Base-by-base conservation (phyloP, 495 filamentous ascomycete species). In the Letharia lupina region DNA sequence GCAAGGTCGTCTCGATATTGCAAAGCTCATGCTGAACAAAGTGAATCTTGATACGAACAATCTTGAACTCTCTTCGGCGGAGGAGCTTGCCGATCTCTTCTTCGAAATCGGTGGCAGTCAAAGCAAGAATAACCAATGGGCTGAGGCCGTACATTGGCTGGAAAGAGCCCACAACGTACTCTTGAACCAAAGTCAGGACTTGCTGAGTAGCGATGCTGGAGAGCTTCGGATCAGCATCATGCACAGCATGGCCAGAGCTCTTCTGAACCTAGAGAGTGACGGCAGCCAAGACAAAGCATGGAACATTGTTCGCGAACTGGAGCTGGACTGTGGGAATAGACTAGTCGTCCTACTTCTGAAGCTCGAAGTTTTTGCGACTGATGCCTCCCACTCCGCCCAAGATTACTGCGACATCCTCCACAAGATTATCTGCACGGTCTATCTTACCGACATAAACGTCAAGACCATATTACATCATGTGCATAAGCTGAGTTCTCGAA, bases 11-110 rank as follows among this genome's bases (percentile, higher is more conserved):
- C 76, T 87, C 39, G 87, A 93, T 65, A 79, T 95, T 41, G 89
- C 91, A 13, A 89, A 94, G 62, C 84, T 89, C 72, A 82, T 93
- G 77, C 92, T 87, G 74, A 77, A 77, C 20, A 89, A 89, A 69
- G 73, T 81, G 11, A 75, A 79, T 37, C 66, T 72, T 12, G 72
- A 78, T 13, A 72, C 72, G 10, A 67, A 70, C 6, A 65, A 72
- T 5, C 75, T 82, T 12, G 81, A 87, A 61, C 75, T 82, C 18
- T 68, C 74, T 20, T 77, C 80, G 33, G 79, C 82, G 16, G 89
- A 91, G 71, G 79, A 75, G n/a, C 73, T 91, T n/a, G 83, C 87
- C 28, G 87, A 93, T 70, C 75, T 86, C 20, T 78, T 91, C 18
- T 89, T 87, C 62, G 86, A 87, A 67, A 88, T 94, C 69, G 90